Evolutionary conservation across 108 stramenopile species (phyloP), one percentile per base, ranked within the genome.

Genomic region (Pseudonitzschia multiseries): DNA sequence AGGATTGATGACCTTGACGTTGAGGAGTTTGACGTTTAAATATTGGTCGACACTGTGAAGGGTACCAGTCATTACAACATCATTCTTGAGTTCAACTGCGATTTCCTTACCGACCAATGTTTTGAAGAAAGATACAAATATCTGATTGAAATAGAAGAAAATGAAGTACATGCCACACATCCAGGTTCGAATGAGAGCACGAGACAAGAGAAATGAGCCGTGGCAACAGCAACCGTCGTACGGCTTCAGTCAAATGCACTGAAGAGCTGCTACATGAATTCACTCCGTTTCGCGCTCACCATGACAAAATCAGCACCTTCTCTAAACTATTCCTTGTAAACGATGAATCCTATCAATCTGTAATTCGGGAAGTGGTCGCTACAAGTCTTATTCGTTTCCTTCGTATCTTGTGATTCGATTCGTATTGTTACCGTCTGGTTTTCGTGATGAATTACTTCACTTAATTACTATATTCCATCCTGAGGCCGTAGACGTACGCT

Each of bases 81-180:
- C 97, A 66, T 99, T 99, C 79, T 99, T 99, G 4, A 99, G 82
- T 80, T 99, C 99, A 21, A 99, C 98, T 8, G 96, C 96, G 46
- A 99, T 86, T 63, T 97, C 94, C 74, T 99, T 98, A 53, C 97
- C 98, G 28, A 98, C 97, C 56, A 99, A 88, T n/a, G 98, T 99
- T 82, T 99, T 99, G 98, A 99, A 99, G 73, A 99, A 98, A 42
- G 98, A 97, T 68, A 94, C 93, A 79, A 99, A 99, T 73, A 99
- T 83, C 99, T 98, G 8, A 15, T 31, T 62, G 50, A 17, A 51
- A 51, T 9, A 51, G 4, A 1, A 9, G n/a, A 1, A 10, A 6
- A 36, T 2, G 36, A 36, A 2, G 36, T 36, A 5, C 4, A 36
- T 36, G 2, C 6, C 36, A 36, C 36, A 36, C 2, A 6, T 36